Base-by-base conservation (phyloP, 2,329 filamentous ascomycete species). In the Cephalotrichum gorgonifer region DNA sequence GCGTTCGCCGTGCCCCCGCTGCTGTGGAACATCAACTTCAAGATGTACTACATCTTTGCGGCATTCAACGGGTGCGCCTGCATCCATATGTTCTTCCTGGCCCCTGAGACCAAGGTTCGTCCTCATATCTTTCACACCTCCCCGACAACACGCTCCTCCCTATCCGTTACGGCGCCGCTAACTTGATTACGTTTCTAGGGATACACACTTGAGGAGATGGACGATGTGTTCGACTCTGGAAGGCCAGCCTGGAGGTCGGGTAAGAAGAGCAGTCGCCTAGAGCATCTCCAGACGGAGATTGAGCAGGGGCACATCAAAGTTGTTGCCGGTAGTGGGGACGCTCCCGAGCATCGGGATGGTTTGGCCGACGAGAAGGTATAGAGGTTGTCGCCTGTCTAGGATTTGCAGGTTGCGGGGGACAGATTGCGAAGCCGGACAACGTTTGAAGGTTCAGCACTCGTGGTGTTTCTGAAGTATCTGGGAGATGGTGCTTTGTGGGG, bases 131-230 rank as follows among this genome's bases (percentile, higher is more conserved):
- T 8, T 15, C 22, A 31, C n/a, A 15, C n/a, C 12, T 44, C 8
- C 26, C n/a, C 27, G n/a, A n/a, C 5, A 26, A 25, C 14, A 14
- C 12, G 28, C 6, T 22, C 15, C n/a, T n/a, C n/a, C n/a, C n/a
- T n/a, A n/a, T 35, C 22, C 6, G 11, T 31, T 48, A 41, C 47
- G 8, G 3, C 8, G 1, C 8, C 9, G 9, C 30, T 14, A 6
- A 4, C 12, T 17, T 38, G 20, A 38, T 17, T 8, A 7, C 7
- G 12, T 3, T 3, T 30, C 2, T 30, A 55, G 35, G 84, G 84
- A 12, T 86, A 81, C 64, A 85, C 83, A 0, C 76, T 90, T 1
- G 86, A 90, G 59, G 85, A 90, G 60, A 82, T 88, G 62, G 84
- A 86, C 54, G 78, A 78, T 14, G 81, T 89, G 54, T 90, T 90